Percentiles rank a stretch among this genome's conserved stretches.
phyloP scores from a whole-genome alignment of 179 eudicot species.

The Sideroxylon spinosum region DNA sequence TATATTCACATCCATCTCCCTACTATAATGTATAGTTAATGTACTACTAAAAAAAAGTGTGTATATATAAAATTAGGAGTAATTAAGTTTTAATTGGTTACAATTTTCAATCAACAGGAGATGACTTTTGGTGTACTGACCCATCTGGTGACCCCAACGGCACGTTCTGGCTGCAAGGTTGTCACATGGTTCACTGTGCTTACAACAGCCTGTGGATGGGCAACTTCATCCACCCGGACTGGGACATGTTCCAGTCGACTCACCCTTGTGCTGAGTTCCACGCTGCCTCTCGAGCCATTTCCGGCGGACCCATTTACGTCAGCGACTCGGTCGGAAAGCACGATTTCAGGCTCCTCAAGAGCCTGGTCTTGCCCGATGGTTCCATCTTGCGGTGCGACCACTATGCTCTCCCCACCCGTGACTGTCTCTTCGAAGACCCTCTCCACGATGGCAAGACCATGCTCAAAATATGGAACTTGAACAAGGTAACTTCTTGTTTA shows the following conservation, averaged over 20 bases:
- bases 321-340: constrained; percentile 82
- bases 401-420: constrained; percentile 79
- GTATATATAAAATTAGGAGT: too few relatives aligned
- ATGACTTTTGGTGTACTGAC: constrained; percentile 97
- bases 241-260: constrained; percentile 98
- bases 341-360: constrained; percentile 60
- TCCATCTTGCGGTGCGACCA: constrained; percentile 61
- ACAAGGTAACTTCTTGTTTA: constrained; percentile 43
- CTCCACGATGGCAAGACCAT: constrained; percentile 85
- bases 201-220: constrained; percentile 98
- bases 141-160: constrained; percentile 90
- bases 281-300: constrained; percentile 86
- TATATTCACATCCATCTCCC: too few relatives aligned
- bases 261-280: constrained; percentile 93
- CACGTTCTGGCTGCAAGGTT: constrained; percentile 92
- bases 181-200: constrained; percentile 98
- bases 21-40: too few relatives aligned
- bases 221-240: constrained; percentile 89
- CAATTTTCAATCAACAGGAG: constrained; percentile 38
- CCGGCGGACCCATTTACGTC: constrained; percentile 87
- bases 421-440: constrained; percentile 81
- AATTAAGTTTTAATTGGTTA: too few relatives aligned
- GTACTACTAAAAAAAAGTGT: too few relatives aligned
- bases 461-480: constrained; percentile 92
- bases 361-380: constrained; percentile 72